Conservation (phyloP, 352 stramenopile species). For the Phytopythium sindhum region DNA sequence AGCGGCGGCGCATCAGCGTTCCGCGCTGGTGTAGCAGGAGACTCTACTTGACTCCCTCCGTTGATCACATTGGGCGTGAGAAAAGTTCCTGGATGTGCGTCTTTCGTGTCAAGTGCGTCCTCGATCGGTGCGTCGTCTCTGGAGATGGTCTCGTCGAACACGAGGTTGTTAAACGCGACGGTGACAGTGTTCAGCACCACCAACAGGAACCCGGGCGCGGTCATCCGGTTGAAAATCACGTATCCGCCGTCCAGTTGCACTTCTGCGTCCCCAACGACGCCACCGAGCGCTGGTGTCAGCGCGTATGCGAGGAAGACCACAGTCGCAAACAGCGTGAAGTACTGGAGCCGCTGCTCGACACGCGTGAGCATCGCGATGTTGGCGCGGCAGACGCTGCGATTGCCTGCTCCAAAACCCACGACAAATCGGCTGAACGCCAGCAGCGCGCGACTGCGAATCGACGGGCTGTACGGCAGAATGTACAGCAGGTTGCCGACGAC, state of each 20-base stretch:
- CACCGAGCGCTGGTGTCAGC: conserved; percentile 56
- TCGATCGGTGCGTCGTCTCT: conserved; percentile 32
- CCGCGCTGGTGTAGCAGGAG: neutral
- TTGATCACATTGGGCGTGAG: neutral
- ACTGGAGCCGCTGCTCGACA: conserved; percentile 56
- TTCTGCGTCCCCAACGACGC: conserved; percentile 42
- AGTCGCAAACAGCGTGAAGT: conserved; percentile 62
- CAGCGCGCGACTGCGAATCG: conserved; percentile 30
- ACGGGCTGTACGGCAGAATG: conserved; percentile 39
- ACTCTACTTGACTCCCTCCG: neutral
- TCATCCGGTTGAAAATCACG: conserved; percentile 61
- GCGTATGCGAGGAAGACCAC: conserved; percentile 75
- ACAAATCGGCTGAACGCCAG: conserved; percentile 58
- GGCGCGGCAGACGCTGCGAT: conserved; percentile 65
- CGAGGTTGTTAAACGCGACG: conserved; percentile 36
- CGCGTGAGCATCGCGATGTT: conserved; percentile 64
- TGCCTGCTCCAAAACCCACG: conserved; percentile 65
- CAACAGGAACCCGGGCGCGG: conserved; percentile 50
- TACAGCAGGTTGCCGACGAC: conserved; percentile 63
- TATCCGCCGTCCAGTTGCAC: conserved; percentile 27
- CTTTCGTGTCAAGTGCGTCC: neutral
- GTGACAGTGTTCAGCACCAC: conserved; percentile 42
- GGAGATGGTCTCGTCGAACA: conserved; percentile 50
- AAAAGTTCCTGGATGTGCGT: neutral
- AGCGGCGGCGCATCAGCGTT: conserved; percentile 1